phyloP scores from a whole-genome alignment of 2,329 filamentous ascomycete species.

The Claviceps fusiformis region DNA sequence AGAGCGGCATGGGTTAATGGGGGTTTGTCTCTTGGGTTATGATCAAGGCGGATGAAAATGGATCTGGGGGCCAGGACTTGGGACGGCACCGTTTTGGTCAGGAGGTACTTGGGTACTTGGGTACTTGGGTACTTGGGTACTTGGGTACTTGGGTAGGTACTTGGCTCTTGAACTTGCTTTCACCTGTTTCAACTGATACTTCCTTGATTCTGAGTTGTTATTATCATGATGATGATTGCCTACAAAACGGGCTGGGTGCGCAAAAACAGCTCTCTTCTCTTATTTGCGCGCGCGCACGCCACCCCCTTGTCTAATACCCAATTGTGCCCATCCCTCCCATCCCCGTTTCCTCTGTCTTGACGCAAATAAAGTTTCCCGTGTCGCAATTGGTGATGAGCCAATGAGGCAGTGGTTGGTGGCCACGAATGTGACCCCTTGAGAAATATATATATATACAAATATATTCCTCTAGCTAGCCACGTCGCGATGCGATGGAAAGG shows the following conservation, averaged over 20 bases:
- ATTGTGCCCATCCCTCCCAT: too few species aligned
- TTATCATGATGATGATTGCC: too few species aligned
- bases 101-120: too few species aligned
- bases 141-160: background rate
- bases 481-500: background rate
- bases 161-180: background rate
- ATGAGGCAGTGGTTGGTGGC: slow-evolving; percentile 1
- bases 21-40: background rate
- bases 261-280: too few species aligned
- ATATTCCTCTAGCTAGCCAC: background rate
- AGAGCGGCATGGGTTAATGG: background rate
- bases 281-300: too few species aligned
- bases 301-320: too few species aligned
- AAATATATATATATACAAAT: too few species aligned
- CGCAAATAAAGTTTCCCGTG: background rate
- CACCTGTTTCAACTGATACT: background rate
- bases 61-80: background rate
- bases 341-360: background rate
- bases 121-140: too few species aligned
- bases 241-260: background rate
- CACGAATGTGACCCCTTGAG: background rate
- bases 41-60: background rate
- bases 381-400: background rate
- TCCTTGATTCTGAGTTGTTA: too few species aligned
- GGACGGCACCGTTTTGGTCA: background rate